Conservation (phyloP, 2,329 filamentous ascomycete species). For the Byssochlamys sp. region DNA sequence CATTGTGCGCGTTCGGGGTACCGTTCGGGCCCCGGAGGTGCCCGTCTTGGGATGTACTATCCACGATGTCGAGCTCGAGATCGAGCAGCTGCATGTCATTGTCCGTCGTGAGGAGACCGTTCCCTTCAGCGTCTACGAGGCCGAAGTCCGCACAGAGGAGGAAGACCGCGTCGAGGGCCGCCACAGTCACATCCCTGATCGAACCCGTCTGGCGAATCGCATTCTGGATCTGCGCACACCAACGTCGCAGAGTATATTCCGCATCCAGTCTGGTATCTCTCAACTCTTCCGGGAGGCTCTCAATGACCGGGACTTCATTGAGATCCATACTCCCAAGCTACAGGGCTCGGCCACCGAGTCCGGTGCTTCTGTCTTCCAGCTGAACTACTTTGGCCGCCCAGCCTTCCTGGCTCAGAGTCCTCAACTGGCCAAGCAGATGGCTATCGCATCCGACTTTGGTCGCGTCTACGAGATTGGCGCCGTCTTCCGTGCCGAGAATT, state of each 20-base stretch:
- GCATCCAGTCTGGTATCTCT: conserved; percentile 70
- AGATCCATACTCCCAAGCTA: conserved; percentile 88
- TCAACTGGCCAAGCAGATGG: conserved; percentile 87
- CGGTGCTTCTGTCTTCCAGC: conserved; percentile 79
- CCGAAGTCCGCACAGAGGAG: conserved; percentile 51
- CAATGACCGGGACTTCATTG: conserved; percentile 68
- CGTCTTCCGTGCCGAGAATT: conserved; percentile 90
- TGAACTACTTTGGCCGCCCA: conserved; percentile 79
- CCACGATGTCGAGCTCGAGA: conserved; percentile 64
- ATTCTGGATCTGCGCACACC: conserved; percentile 79
- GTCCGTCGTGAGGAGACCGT: conserved; percentile 52
- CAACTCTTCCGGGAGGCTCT: conserved; percentile 70
- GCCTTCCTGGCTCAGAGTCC: conserved; percentile 88
- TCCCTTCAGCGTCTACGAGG: conserved; percentile 62
- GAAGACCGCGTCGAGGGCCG: conserved; percentile 47
- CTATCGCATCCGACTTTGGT: conserved; percentile 78
- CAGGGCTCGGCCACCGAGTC: conserved; percentile 86
- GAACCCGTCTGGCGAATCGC: conserved; percentile 66
- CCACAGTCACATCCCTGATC: conserved; percentile 56
- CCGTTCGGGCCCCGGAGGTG: conserved; percentile 62
- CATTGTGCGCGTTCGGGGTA: conserved; percentile 66
- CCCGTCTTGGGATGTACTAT: conserved; percentile 66
- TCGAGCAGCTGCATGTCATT: conserved; percentile 57
- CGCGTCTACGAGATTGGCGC: conserved; percentile 82
- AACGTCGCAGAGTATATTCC: conserved; percentile 77